Conservation (phyloP, 805 yeast species). For the Kodamaea fukazawae region DNA sequence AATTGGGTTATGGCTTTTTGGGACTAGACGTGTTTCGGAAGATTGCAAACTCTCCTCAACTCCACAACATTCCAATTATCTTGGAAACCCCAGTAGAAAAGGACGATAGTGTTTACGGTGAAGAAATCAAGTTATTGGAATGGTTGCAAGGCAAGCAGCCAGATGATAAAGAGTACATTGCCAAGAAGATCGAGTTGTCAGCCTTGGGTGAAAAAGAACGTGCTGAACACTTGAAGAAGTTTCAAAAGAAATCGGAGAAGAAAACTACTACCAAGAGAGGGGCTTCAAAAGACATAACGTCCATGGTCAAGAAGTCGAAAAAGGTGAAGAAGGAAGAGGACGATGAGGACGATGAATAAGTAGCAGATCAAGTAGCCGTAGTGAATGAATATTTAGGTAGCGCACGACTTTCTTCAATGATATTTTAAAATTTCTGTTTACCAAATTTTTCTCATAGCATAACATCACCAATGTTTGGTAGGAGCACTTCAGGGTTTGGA, state of each 20-base stretch:
- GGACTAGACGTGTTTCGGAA: constrained; percentile 83
- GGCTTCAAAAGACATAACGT: constrained; percentile 1
- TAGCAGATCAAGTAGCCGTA: not conserved
- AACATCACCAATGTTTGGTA: constrained; percentile 44
- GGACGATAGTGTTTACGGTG: constrained; percentile 67
- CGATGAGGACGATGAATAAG: not conserved
- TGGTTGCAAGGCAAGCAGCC: constrained; percentile 63
- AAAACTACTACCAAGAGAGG: constrained; percentile 9
- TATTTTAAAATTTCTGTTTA: not conserved
- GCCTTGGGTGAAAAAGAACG: constrained; percentile 67
- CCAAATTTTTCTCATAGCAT: constrained; percentile 8
- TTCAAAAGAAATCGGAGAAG: constrained; percentile 36
- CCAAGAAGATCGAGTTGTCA: constrained; percentile 48
- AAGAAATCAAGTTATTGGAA: constrained; percentile 78
- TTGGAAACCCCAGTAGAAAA: constrained; percentile 82
- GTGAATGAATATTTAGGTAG: not conserved
- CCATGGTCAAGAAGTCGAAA: constrained; percentile 17
- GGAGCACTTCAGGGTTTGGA: constrained; percentile 50
- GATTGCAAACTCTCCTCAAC: constrained; percentile 64
- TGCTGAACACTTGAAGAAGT: constrained; percentile 62
- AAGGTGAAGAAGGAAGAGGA: constrained; percentile 13
- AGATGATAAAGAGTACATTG: constrained; percentile 55
- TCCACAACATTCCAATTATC: constrained; percentile 70
- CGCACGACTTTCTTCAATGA: no score
- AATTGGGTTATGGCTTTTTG: constrained; percentile 82